Base-by-base conservation (phyloP, 2,329 filamentous ascomycete genomes). In the Botrytis squamosa region DNA sequence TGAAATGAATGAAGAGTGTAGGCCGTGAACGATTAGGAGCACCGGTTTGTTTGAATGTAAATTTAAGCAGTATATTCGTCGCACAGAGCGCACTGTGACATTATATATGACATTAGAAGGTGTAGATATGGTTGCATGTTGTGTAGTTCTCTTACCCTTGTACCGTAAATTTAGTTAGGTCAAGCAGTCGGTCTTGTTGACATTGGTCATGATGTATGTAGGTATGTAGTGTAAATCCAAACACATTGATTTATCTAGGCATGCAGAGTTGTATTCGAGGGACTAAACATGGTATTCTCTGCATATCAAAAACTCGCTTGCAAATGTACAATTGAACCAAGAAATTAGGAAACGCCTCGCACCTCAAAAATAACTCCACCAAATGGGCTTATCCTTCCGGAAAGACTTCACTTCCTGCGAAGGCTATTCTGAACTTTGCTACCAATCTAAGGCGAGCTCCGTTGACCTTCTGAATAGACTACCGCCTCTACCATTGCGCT, bases 331-430 rank as follows among this genome's bases (percentile, higher is more conserved):
- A 63, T 36, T 66, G 46, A 52, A 62, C 59, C 46, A 55, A 57
- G 70, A 66, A 72, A 67, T 36, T 44, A 25, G n/a, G 49, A 74
- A 74, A 72, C 63, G 42, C 73, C 73, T 72, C 73, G 69, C 70
- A 74, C 55, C 69, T 74, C 60, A 60, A 44, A 52, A 59, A 22
- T 49, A 40, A 72, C 55, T 71, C 55, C 36, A 70, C 72, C n/a
- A 12, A 44, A 38, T 22, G 16, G 46, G 36, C 20, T 8, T 38
- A 59, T 59, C 18, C 64, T 57, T 72, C 46, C 46, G n/a, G 14
- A 55, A 44, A 12, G 42, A 55, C 38, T 57, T 38, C 22, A 55
- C 70, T 42, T 71, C 62, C 60, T 40, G 14, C 60, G 22, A 67
- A 40, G 33, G 46, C 22, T 71, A 38, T 29, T 55, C 49, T 55